Percentiles rank a stretch among this genome's conserved stretches.
Evolutionary conservation across 768 basidiomycete species (phyloP).

Genomic region (Pleurotus ostreatus): DNA sequence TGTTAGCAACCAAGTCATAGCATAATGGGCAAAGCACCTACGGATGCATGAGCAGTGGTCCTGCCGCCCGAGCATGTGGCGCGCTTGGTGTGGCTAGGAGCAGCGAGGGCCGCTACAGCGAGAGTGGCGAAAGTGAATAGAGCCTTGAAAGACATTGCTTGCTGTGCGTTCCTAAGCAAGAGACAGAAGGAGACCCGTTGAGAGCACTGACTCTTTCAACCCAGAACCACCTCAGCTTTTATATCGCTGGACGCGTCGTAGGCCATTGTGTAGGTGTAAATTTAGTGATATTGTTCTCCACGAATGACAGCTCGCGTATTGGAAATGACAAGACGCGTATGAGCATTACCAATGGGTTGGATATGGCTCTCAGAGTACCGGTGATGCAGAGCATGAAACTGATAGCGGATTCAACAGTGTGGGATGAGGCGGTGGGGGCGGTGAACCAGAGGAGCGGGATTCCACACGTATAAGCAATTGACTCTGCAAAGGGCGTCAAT

Average conservation of each 20-base stretch:
- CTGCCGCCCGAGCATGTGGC: slow-evolving; percentile 17
- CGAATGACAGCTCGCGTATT: slow-evolving; percentile 1
- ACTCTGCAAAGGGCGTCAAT: neutral
- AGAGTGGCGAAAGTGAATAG: slow-evolving; percentile 2
- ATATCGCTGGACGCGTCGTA: neutral
- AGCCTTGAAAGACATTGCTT: slow-evolving; percentile 5
- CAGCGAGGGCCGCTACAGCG: slow-evolving; percentile 37
- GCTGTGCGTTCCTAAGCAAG: neutral
- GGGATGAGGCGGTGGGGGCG: neutral
- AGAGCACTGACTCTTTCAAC: neutral
- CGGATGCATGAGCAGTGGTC: slow-evolving; percentile 11
- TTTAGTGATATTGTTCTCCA: neutral
- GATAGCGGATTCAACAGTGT: neutral
- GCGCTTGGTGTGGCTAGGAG: slow-evolving; percentile 32
- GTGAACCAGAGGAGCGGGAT: slow-evolving; percentile 2
- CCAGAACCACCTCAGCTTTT: neutral
- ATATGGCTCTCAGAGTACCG: neutral
- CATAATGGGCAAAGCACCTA: neutral
- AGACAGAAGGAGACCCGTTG: neutral
- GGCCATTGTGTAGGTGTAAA: neutral
- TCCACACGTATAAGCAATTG: neutral
- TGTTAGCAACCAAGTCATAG: too few species aligned
- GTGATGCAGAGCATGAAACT: neutral
- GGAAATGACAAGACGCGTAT: neutral
- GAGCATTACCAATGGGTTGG: neutral